phyloP scores from a whole-genome alignment of 2,329 filamentous ascomycete genomes.

The Penicillium sp. region DNA sequence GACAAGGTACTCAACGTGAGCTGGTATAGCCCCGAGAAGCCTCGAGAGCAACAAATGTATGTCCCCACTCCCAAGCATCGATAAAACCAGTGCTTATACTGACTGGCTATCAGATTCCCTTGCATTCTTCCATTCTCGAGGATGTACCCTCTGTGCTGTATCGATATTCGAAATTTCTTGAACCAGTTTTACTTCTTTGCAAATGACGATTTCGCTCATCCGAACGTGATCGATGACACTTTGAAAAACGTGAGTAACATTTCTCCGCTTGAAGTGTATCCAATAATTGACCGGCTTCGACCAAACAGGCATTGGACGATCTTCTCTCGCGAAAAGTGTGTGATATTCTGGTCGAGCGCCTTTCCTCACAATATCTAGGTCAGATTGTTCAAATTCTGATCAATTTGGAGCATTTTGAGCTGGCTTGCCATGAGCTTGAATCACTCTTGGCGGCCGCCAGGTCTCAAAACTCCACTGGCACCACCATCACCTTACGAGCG shows the following conservation, averaged over 20 bases:
- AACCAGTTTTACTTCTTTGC: slow-evolving; percentile 99
- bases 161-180: slow-evolving; percentile 93
- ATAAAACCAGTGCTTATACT: too few relatives aligned
- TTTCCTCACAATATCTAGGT: slow-evolving; percentile 88
- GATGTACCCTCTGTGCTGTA: slow-evolving; percentile 98
- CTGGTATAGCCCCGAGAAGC: slow-evolving; percentile 86
- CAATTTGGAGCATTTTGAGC: slow-evolving; percentile 95
- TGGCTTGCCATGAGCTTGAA: slow-evolving; percentile 83
- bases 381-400: slow-evolving; percentile 98
- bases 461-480: slow-evolving; percentile 70
- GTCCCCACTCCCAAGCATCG: slow-evolving; percentile 26
- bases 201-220: slow-evolving; percentile 90
- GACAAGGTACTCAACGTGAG: slow-evolving; percentile 93
- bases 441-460: slow-evolving; percentile 76
- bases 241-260: slow-evolving; percentile 59
- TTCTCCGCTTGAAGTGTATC: neutral
- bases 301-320: slow-evolving; percentile 74
- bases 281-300: neutral
- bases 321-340: slow-evolving; percentile 91
- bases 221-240: slow-evolving; percentile 83
- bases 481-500: slow-evolving; percentile 70
- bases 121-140: slow-evolving; percentile 96
- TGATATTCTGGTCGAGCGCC: slow-evolving; percentile 76
- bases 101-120: slow-evolving; percentile 59
- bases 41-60: slow-evolving; percentile 67